Percentiles rank a stretch among this genome's conserved stretches.
Evolutionary conservation across 164 flowering plant species (phyloP).

Genomic region (Vitis vinifera): ASM3070453v1 NC_081805.1:24472501-24473000

Average conservation of each 20-base stretch:
- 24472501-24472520: constrained; percentile 84
- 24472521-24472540: constrained; percentile 95
- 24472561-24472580: not conserved
- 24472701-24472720: not conserved
- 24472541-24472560: constrained; percentile 56
- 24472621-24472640: not conserved
- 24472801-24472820: not conserved
- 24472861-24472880: no score
- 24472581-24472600: not conserved
- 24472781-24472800: no score
- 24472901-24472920: not conserved
- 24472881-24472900: no score
- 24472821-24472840: not conserved
- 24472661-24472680: not conserved
- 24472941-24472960: not conserved
- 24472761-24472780: no score
- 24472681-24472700: not conserved
- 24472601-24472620: not conserved
- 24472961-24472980: no score
- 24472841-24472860: no score
- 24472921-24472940: not conserved
- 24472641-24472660: not conserved
- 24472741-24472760: no score
- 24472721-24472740: not conserved
- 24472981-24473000: not conserved